Conservation (phyloP, 257 asterid genomes). For the Solanum habrochaites region DNA sequence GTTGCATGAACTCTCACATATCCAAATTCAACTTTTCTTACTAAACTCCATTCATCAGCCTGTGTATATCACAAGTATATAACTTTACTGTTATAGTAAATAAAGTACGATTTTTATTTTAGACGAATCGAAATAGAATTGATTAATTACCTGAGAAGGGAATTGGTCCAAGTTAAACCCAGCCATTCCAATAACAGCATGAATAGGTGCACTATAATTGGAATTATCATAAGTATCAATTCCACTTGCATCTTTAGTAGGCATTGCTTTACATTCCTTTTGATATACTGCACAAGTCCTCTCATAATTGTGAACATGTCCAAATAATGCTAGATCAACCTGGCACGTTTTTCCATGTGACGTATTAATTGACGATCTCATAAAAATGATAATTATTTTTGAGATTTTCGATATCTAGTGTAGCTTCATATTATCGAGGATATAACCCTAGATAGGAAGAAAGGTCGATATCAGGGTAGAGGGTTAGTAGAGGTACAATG, state of each 20-base stretch:
- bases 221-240: slow-evolving; percentile 37
- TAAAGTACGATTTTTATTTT: background rate
- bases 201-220: slow-evolving; percentile 64
- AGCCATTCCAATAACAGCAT: slow-evolving; percentile 85
- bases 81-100: background rate
- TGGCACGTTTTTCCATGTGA: background rate
- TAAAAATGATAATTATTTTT: background rate
- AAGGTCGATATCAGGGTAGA: background rate
- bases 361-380: background rate
- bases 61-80: background rate
- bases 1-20: slow-evolving; percentile 47
- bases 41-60: slow-evolving; percentile 62
- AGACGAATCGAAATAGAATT: background rate
- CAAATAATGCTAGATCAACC: slow-evolving; percentile 77
- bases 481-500: too few relatives aligned
- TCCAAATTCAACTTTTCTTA: slow-evolving; percentile 46
- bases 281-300: slow-evolving; percentile 65
- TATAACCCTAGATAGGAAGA: background rate
- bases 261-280: slow-evolving; percentile 49
- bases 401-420: background rate
- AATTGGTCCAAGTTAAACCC: slow-evolving; percentile 62
- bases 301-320: slow-evolving; percentile 92
- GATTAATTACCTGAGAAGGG: slow-evolving; percentile 41
- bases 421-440: too few relatives aligned
- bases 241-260: slow-evolving; percentile 32